Base-by-base conservation (phyloP, 2,329 filamentous ascomycete genomes). In the Ophioceras dolichostomum region DNA sequence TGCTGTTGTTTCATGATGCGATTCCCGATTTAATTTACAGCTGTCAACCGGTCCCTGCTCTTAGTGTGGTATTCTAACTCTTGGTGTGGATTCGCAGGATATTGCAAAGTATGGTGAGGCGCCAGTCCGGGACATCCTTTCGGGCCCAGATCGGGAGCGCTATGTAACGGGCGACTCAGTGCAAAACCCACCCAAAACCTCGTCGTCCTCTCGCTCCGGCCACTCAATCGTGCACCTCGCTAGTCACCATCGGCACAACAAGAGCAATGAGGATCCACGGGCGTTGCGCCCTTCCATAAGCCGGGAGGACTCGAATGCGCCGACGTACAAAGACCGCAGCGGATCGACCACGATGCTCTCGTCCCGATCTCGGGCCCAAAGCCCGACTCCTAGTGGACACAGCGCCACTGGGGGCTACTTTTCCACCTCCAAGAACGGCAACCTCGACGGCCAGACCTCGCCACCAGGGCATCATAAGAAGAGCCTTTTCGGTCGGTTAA, bases 81-180 rank as follows among this genome's bases (percentile, higher is more conserved):
- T n/a, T n/a, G n/a, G n/a, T n/a, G n/a, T n/a, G n/a, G n/a, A n/a
- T n/a, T 26, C 18, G 21, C 51, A 82, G 76, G 83, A 88, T 53
- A 83, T 87, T 50, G 75, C 74, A 32, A 74, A 77, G 45, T 84
- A 79, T 60, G 83, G 83, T 42, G 82, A 87, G 58, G 82, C 83
- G 32, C 83, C 83, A 21, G 77, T 88, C 37, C 73, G 80, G 52
- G 70, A 79, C 47, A 76, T 73, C 42, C 73, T 83, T 43, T 75
- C 73, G 29, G 78, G 79, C 10, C 73, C 76, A 32, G 81, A 86
- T 57, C 75, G 73, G 53, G 74, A 83, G 41, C 77, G 81, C 45
- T 81, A 76, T 54, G 64, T 65, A 39, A 62, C 63, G 36, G 71
- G 76, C 41, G 58, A 50, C 45, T 54, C 49, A 40, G 59, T 52